Evolutionary conservation across 2,329 filamentous ascomycete species (phyloP).

Genomic region (Xylariomycetidae sp.): DNA sequence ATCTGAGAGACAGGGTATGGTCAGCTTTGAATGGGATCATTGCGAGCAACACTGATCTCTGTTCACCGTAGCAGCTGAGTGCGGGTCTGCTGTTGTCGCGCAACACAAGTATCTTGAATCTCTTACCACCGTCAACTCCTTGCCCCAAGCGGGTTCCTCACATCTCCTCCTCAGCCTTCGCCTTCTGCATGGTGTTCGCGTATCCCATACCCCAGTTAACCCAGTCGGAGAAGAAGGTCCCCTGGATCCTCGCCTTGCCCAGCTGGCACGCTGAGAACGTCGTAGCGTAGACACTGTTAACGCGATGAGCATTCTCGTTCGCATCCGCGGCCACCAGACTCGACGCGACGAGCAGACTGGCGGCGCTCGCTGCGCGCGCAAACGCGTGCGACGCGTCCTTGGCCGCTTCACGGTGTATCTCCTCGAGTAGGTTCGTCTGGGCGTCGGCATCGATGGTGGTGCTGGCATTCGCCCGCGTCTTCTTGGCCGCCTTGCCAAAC

Average conservation of each 20-base stretch:
- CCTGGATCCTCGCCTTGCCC: constrained; percentile 54
- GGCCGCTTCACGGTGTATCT: constrained; percentile 63
- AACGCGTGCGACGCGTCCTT: constrained; percentile 63
- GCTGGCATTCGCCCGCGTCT: constrained; percentile 41
- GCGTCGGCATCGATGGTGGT: constrained; percentile 34
- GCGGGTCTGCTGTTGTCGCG: no score
- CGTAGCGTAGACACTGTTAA: constrained; percentile 59
- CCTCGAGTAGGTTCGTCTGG: constrained; percentile 52
- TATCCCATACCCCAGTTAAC: constrained; percentile 63
- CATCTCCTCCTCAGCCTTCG: no score
- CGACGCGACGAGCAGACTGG: constrained; percentile 61
- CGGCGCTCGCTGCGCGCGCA: constrained; percentile 66
- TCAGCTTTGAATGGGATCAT: no score
- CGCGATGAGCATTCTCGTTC: constrained; percentile 44
- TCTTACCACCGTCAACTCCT: no score
- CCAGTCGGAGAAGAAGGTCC: constrained; percentile 65
- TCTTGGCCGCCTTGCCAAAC: constrained; percentile 63
- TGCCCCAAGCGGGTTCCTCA: no score
- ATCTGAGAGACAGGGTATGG: no score
- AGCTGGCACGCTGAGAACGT: constrained; percentile 56
- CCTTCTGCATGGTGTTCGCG: constrained; percentile 28
- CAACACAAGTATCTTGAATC: no score
- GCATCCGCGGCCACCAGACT: constrained; percentile 51
- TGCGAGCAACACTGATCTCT: no score
- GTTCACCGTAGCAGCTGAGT: no score